A percentile compares a stretch with the other conserved stretches of the same genome.
Conservation (phyloP, 441 rosid genomes). For the Euphorbia celastroides region DNA sequence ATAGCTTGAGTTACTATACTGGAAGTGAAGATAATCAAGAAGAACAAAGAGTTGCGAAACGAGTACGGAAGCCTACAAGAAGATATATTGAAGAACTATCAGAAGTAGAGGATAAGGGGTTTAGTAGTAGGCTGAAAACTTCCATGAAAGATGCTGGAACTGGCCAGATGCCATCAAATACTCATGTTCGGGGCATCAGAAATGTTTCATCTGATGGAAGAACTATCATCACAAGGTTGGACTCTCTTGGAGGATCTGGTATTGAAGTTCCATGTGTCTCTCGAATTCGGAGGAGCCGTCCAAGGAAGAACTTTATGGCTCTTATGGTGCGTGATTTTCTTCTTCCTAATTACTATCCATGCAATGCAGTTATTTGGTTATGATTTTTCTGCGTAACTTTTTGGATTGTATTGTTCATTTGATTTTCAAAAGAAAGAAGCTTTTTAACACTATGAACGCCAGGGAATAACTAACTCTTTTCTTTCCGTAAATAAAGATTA, state of each 20-base stretch:
- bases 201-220: conserved; percentile 41
- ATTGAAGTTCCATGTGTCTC: conserved; percentile 77
- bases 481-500: not conserved
- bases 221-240: conserved; percentile 51
- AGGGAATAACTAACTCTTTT: not conserved
- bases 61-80: conserved; percentile 79
- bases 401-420: too few species aligned
- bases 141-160: conserved; percentile 26
- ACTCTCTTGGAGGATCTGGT: conserved; percentile 72
- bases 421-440: not conserved
- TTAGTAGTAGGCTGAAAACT: conserved; percentile 26
- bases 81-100: conserved; percentile 79
- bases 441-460: not conserved
- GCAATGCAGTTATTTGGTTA: too few species aligned
- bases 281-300: conserved; percentile 84
- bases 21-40: conserved; percentile 42
- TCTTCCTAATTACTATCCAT: conserved; percentile 6
- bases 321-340: conserved; percentile 56
- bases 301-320: conserved; percentile 79
- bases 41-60: conserved; percentile 49
- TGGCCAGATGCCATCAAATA: conserved; percentile 30
- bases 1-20: conserved; percentile 29
- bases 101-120: conserved; percentile 39
- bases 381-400: too few species aligned
- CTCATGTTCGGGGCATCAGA: conserved; percentile 34